Base-by-base conservation (phyloP, 306 rosid species). In the Cucurbita pepo region DNA sequence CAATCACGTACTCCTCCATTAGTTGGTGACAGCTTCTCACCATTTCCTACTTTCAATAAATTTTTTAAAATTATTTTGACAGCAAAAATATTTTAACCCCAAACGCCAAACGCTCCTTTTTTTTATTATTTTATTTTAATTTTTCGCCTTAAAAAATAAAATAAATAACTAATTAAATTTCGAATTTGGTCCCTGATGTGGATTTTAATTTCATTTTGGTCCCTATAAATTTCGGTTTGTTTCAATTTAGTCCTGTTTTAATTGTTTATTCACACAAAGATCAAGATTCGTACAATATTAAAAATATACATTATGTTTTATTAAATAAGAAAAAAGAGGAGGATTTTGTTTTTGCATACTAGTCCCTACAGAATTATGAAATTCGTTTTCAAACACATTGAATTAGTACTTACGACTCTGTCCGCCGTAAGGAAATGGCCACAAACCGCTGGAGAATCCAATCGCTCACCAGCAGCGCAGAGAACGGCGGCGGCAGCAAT, bases 11-110 rank as follows among this genome's bases (percentile, higher is more conserved):
- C 82, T 80, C 84, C 70, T 82, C 84, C 97, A 91, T 91, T 30
- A 91, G 89, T 85, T 87, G 95, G 70, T 83, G 91, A 87, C 97
- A 91, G 91, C 89, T 79, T 81, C 83, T 84, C 75, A 87, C 89
- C 88, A 77, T 87, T 79, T 84, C 96, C 97, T 88, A 87, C 77
- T 56, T 79, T 80, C 71, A 52, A 50, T 53, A 16, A 70, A 5
- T 4, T 9, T 13, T 54, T 70, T 18, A 7, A 22, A 13, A 56
- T 47, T 44, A 18, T 62, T 10, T 45, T 7, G 56, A 40, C 51
- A 63, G 16, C 15, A 16, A 12, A 64, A 64, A 64, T 19, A 43
- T 41, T 63, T 67, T 55, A 36, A 69, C 84, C 7, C 63, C 64
- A 5, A 18, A 18, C 30, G 48, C 16, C 38, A 25, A 25, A 30